Conservation (phyloP, 169 alveolate genomes). For the Plasmodium cynomolgi region DNA sequence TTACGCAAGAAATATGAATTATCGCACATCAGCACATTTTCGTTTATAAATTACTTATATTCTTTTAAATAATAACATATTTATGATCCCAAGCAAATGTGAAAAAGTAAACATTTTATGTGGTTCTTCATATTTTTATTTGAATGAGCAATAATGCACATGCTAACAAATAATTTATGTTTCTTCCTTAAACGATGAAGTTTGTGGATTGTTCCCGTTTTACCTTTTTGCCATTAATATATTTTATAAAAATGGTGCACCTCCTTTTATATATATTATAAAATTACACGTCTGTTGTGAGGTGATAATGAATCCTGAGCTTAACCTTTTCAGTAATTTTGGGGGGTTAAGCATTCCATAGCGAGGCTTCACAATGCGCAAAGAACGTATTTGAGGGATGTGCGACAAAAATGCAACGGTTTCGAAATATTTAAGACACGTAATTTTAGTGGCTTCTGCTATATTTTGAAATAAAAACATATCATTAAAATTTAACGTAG, state of each 20-base stretch:
- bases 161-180: neutral
- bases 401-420: neutral
- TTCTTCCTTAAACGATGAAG: neutral
- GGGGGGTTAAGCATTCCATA: neutral
- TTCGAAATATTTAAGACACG: neutral
- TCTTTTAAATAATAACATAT: neutral
- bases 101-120: neutral
- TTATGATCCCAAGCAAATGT: neutral
- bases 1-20: neutral
- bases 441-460: neutral
- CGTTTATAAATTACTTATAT: neutral
- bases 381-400: neutral
- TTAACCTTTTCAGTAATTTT: too few relatives aligned
- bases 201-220: neutral
- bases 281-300: neutral
- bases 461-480: neutral
- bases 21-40: neutral
- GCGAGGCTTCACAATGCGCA: neutral
- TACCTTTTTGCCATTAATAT: neutral
- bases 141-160: neutral
- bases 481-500: neutral
- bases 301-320: neutral
- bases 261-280: neutral
- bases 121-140: neutral
- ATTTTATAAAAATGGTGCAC: neutral